Evolutionary conservation across 257 asterid species (phyloP).

Genomic region (Capsicum pubescens): DNA sequence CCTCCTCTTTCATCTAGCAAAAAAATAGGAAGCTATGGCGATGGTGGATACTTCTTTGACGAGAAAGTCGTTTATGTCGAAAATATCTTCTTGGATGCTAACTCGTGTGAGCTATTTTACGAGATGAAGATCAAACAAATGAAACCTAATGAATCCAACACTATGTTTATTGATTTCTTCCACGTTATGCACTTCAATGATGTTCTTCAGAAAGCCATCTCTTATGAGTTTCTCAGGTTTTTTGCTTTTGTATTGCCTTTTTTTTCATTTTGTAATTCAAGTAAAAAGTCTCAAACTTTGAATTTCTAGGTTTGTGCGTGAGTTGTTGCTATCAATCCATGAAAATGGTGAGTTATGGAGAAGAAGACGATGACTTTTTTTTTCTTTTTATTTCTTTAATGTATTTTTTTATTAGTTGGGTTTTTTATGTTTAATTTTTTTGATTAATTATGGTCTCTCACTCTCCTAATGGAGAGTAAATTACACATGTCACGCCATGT

Average conservation of each 20-base stretch:
- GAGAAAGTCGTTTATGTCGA: constrained; percentile 87
- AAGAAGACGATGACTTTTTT: too few species aligned
- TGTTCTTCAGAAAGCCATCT: constrained; percentile 75
- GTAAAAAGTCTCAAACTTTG: not conserved
- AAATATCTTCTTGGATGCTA: constrained; percentile 66
- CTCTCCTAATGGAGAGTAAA: too few species aligned
- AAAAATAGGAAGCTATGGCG: constrained; percentile 56
- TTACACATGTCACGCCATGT: too few species aligned
- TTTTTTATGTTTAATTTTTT: too few species aligned
- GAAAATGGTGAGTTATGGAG: too few species aligned
- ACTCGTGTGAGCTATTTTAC: constrained; percentile 67
- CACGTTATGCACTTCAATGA: constrained; percentile 91
- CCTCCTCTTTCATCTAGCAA: not conserved
- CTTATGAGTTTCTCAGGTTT: constrained; percentile 80
- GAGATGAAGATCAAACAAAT: constrained; percentile 81
- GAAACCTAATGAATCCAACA: constrained; percentile 78
- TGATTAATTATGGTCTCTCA: too few species aligned
- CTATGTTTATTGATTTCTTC: constrained; percentile 91
- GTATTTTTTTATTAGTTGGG: too few species aligned
- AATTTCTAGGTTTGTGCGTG: constrained; percentile 44
- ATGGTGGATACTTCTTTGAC: constrained; percentile 72
- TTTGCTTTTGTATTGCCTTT: not conserved
- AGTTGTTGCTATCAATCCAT: too few species aligned
- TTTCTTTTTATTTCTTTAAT: too few species aligned
- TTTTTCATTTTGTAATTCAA: not conserved